phyloP scores from a whole-genome alignment of 768 basidiomycete genomes.

The Kondoa malvinella region DNA sequence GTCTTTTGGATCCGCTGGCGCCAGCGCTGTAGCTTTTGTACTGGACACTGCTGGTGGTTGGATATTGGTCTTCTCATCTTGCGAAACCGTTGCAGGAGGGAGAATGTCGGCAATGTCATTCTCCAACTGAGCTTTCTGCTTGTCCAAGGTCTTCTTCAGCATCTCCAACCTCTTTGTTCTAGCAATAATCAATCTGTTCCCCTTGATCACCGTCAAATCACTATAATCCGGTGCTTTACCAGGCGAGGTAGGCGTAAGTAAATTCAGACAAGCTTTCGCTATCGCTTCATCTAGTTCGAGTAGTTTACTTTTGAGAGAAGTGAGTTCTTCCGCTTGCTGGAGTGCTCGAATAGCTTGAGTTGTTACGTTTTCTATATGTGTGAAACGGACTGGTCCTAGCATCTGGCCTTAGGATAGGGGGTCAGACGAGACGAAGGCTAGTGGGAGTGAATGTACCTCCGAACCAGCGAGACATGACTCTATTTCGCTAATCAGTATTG shows the following conservation, averaged over 20 bases:
- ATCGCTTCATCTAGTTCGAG: not conserved
- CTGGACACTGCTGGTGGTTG: too few species aligned
- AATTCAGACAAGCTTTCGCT: not conserved
- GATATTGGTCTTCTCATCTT: too few species aligned
- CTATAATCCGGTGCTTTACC: conserved; percentile 1
- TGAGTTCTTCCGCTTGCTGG: not conserved
- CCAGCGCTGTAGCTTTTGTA: too few species aligned
- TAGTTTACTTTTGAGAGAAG: not conserved
- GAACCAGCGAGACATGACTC: not conserved
- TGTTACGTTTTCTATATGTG: not conserved
- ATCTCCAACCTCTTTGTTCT: not conserved
- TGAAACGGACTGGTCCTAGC: not conserved
- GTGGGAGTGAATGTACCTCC: not conserved
- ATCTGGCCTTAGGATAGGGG: not conserved
- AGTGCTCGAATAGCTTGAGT: not conserved
- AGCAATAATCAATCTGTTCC: not conserved
- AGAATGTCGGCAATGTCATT: not conserved
- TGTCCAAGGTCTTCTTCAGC: not conserved
- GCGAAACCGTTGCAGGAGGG: not conserved
- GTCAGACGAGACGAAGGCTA: not conserved
- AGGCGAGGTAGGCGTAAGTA: not conserved
- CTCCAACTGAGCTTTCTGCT: not conserved
- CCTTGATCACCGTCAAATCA: not conserved
- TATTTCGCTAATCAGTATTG: not conserved
- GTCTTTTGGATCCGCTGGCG: too few species aligned